Percentiles rank a stretch among this genome's conserved stretches.
These are phyloP conservation scores for Aspergillus niger DNA, from an alignment of 2,329 filamentous ascomycete genomes.

Conservation along the genomic window DNA sequence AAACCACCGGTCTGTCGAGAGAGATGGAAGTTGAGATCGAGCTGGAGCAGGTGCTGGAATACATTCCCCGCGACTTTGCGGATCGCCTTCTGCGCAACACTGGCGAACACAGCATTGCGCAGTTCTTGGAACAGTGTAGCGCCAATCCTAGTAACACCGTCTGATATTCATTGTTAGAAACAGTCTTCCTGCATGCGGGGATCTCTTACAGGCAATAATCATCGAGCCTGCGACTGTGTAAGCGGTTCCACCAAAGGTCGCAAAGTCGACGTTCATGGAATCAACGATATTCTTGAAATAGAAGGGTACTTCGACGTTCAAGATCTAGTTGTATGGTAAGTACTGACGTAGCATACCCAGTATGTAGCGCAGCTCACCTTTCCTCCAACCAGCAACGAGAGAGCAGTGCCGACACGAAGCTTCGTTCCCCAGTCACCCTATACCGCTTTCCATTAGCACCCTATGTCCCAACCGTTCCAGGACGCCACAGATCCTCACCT, in stretches of 20 bases:
- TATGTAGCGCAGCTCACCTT: constrained; percentile 59
- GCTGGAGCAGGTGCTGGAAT: constrained; percentile 81
- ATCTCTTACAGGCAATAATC: constrained; percentile 76
- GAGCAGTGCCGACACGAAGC: constrained; percentile 79
- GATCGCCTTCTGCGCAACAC: constrained; percentile 95
- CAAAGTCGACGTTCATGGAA: constrained; percentile 93
- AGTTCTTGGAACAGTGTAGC: constrained; percentile 90
- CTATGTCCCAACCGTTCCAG: constrained; percentile 1
- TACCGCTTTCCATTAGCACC: constrained; percentile 22
- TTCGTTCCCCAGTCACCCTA: constrained; percentile 76
- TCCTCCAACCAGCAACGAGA: constrained; percentile 79
- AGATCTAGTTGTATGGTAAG: constrained; percentile 51
- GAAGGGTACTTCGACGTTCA: constrained; percentile 98
- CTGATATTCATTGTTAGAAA: constrained; percentile 37
- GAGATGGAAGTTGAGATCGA: constrained; percentile 93
- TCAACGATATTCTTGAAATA: constrained; percentile 99
- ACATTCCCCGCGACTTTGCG: constrained; percentile 87
- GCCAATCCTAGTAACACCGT: constrained; percentile 84
- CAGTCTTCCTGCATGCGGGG: not conserved
- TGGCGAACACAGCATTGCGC: constrained; percentile 94
- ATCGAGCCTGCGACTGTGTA: constrained; percentile 87
- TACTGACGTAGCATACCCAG: not conserved
- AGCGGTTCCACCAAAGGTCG: constrained; percentile 82
- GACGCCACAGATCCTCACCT: constrained; percentile 47
- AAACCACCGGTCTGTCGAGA: constrained; percentile 92